Evolutionary conservation across 83 land plant species (phyloP).

Genomic region (Isoetes engelmannii): DNA sequence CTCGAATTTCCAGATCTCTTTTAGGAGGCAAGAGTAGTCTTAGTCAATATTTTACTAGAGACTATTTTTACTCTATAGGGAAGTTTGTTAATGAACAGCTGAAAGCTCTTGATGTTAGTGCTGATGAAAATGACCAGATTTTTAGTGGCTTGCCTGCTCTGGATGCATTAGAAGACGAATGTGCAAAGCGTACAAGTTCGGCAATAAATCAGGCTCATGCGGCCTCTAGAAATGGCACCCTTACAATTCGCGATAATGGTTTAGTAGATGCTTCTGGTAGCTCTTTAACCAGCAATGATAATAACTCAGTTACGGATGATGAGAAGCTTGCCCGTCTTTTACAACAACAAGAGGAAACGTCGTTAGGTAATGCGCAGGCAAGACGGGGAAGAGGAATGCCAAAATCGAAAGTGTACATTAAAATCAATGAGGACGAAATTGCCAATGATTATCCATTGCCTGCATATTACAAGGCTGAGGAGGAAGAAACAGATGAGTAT

Average conservation of each 20-base stretch:
- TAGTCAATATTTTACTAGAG: conserved; percentile 40
- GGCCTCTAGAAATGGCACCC: not conserved
- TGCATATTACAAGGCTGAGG: conserved; percentile 61
- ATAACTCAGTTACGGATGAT: conserved; percentile 42
- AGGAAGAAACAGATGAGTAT: conserved; percentile 76
- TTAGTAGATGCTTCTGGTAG: not conserved
- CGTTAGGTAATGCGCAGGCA: conserved; percentile 28
- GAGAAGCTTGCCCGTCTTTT: conserved; percentile 66
- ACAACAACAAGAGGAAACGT: conserved; percentile 78
- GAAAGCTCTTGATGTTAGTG: conserved; percentile 59
- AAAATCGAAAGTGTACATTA: conserved; percentile 61
- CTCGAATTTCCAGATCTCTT: conserved; percentile 59
- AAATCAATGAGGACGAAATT: conserved; percentile 91
- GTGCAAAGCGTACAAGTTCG: conserved; percentile 17
- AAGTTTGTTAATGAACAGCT: conserved; percentile 63
- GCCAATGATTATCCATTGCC: conserved; percentile 91
- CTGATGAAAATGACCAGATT: conserved; percentile 39
- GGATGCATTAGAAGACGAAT: conserved; percentile 53
- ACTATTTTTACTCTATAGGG: conserved; percentile 60
- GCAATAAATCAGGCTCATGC: not conserved
- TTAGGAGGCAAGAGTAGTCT: conserved; percentile 24
- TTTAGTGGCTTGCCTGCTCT: conserved; percentile 64
- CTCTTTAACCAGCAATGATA: not conserved
- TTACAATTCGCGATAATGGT: not conserved
- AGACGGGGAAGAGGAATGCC: conserved; percentile 22